A percentile compares a stretch with the other conserved stretches of the same genome.
These are phyloP conservation scores for Phialophora tarda DNA, from an alignment of 2,329 filamentous ascomycete genomes.

Conservation along the genomic window DNA sequence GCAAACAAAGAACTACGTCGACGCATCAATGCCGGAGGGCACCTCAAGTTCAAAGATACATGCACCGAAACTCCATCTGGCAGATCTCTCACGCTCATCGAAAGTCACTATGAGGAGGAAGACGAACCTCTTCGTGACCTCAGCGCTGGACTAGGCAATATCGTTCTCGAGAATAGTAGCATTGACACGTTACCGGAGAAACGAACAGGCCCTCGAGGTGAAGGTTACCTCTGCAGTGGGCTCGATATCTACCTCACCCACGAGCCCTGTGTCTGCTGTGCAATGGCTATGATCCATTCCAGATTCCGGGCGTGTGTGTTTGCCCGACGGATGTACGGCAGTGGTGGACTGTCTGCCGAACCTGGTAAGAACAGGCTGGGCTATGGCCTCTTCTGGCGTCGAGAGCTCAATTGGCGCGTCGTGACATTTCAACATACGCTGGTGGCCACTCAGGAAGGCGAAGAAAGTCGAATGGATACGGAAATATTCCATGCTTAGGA, in stretches of 20 bases:
- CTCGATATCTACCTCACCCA: constrained; percentile 94
- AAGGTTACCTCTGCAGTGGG: constrained; percentile 92
- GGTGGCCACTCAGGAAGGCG: constrained; percentile 25
- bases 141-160: constrained; percentile 27
- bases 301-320: constrained; percentile 88
- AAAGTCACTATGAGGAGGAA: constrained; percentile 36
- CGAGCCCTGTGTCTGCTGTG: constrained; percentile 95
- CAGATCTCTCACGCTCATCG: constrained; percentile 37
- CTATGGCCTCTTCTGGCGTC: constrained; percentile 69
- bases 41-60: constrained; percentile 37
- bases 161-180: constrained; percentile 20
- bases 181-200: constrained; percentile 23
- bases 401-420: constrained; percentile 59
- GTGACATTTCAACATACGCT: constrained; percentile 55
- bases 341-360: constrained; percentile 76
- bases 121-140: constrained; percentile 29
- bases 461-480: constrained; percentile 30
- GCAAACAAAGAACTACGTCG: constrained; percentile 48
- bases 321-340: constrained; percentile 75
- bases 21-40: constrained; percentile 38
- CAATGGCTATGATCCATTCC: constrained; percentile 94
- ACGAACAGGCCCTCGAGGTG: constrained; percentile 60
- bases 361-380: constrained; percentile 46
- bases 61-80: constrained; percentile 39
- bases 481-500: constrained; percentile 41